phyloP scores from a whole-genome alignment of 1,139 yeast genomes.

The Scheffersomyces cryptocercus region DNA sequence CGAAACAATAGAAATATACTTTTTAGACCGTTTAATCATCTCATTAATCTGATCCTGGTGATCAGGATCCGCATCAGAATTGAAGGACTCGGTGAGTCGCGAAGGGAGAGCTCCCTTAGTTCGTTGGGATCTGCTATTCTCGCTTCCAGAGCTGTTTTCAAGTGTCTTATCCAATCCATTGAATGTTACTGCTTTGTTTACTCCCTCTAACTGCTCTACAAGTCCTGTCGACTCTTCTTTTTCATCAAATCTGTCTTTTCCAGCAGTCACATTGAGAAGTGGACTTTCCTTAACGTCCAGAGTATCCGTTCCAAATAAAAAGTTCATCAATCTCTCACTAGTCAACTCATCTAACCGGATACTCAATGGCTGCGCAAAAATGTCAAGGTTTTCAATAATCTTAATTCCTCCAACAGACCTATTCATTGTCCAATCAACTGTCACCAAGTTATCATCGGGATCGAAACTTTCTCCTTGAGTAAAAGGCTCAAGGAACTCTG shows the following conservation, averaged over 20 bases:
- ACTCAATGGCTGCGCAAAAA: slow-evolving; percentile 55
- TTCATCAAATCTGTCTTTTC: slow-evolving; percentile 11
- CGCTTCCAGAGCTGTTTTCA: slow-evolving; percentile 5
- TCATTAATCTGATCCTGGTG: slow-evolving; percentile 46
- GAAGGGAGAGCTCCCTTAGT: slow-evolving; percentile 7
- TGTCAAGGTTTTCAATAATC: slow-evolving; percentile 54
- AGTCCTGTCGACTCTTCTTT: not conserved
- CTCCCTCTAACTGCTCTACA: not conserved
- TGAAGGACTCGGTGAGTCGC: slow-evolving; percentile 1
- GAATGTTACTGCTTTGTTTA: not conserved
- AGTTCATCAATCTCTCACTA: slow-evolving; percentile 55
- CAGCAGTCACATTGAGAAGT: slow-evolving; percentile 15
- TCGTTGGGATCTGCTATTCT: not conserved
- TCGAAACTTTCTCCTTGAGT: slow-evolving; percentile 14
- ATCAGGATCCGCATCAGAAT: slow-evolving; percentile 15
- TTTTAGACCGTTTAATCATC: slow-evolving; percentile 62
- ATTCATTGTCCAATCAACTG: slow-evolving; percentile 63
- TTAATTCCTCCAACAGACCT: slow-evolving; percentile 70
- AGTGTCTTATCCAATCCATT: slow-evolving; percentile 6
- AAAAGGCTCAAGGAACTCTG: slow-evolving; percentile 39
- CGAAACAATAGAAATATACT: slow-evolving; percentile 54
- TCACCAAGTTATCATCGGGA: slow-evolving; percentile 31
- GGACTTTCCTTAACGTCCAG: slow-evolving; percentile 32
- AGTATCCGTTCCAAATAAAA: slow-evolving; percentile 51
- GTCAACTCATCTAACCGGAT: slow-evolving; percentile 62